Conservation (phyloP, 129 eudicot species). For the Scalesia atractyloides region DNA sequence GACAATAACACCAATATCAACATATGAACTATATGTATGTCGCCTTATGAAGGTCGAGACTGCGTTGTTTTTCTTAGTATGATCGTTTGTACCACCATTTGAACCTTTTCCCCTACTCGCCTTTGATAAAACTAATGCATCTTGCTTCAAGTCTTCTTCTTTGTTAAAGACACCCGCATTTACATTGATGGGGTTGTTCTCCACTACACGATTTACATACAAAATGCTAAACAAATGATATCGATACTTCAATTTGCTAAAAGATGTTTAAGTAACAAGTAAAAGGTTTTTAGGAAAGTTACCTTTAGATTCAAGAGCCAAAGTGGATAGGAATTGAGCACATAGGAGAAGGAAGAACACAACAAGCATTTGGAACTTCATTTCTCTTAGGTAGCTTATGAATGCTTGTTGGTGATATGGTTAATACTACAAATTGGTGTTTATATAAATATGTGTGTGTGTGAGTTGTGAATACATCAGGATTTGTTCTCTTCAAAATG, state of each 20-base stretch:
- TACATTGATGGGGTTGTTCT: neutral
- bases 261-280: neutral
- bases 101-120: slow-evolving; percentile 26
- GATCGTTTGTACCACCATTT: slow-evolving; percentile 17
- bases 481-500: slow-evolving; percentile 28
- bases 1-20: slow-evolving; percentile 10
- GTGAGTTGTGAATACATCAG: neutral
- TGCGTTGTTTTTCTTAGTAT: slow-evolving; percentile 19
- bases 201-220: slow-evolving; percentile 12
- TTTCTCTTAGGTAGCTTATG: slow-evolving; percentile 12
- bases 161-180: neutral
- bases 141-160: slow-evolving; percentile 3
- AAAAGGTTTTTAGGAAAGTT: slow-evolving; percentile 1
- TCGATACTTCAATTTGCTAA: neutral
- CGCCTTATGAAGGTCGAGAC: slow-evolving; percentile 8
- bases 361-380: slow-evolving; percentile 32
- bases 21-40: neutral
- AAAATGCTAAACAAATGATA: neutral
- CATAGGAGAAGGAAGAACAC: slow-evolving; percentile 35
- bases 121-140: slow-evolving; percentile 10
- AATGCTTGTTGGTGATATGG: slow-evolving; percentile 11
- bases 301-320: slow-evolving; percentile 34
- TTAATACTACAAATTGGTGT: neutral
- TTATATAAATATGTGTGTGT: neutral
- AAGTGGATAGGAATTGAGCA: slow-evolving; percentile 29